These are phyloP conservation scores for Diaporthe helianthi DNA, from an alignment of 2,329 filamentous ascomycete genomes.

Conservation along the genomic window DNA sequence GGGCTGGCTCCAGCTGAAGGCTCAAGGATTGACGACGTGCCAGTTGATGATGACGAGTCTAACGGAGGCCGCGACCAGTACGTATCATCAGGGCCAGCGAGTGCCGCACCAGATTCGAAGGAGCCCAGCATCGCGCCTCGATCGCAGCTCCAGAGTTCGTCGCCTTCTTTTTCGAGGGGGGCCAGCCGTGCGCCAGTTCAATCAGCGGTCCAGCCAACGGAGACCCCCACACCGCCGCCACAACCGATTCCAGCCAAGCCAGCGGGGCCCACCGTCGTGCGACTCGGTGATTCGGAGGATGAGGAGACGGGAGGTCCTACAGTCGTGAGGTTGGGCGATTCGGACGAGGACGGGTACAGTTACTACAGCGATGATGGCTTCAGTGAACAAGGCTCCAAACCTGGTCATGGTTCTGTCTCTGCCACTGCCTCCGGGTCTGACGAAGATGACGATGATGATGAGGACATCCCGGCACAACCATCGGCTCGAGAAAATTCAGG, in stretches of 20 bases:
- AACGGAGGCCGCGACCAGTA: conserved; percentile 37
- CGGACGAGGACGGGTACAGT: conserved; percentile 36
- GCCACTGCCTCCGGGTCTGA: not conserved
- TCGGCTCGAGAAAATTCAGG: conserved; percentile 35
- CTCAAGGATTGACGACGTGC: not conserved
- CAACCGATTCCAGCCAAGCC: conserved; percentile 31
- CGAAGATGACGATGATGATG: conserved; percentile 39
- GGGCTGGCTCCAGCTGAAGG: not conserved
- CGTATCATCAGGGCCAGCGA: conserved; percentile 35
- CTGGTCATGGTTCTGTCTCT: not conserved
- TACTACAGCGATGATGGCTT: conserved; percentile 28
- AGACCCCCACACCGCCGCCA: conserved; percentile 33
- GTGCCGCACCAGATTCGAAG: conserved; percentile 24
- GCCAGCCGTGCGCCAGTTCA: conserved; percentile 10
- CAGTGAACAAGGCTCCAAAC: conserved; percentile 31
- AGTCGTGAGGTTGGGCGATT: conserved; percentile 43
- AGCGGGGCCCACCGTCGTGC: conserved; percentile 44
- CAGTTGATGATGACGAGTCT: conserved; percentile 35
- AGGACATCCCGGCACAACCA: conserved; percentile 23
- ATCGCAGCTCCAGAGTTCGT: conserved; percentile 14
- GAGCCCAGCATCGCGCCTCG: conserved; percentile 22
- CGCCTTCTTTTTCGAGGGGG: not conserved
- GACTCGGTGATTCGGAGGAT: conserved; percentile 41
- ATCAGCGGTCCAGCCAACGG: not conserved
- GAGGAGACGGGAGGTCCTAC: conserved; percentile 41